Percentiles rank a stretch among this genome's conserved stretches.
Conservation (phyloP, 2,329 filamentous ascomycete species). For the Didymellaceae sp. region DNA sequence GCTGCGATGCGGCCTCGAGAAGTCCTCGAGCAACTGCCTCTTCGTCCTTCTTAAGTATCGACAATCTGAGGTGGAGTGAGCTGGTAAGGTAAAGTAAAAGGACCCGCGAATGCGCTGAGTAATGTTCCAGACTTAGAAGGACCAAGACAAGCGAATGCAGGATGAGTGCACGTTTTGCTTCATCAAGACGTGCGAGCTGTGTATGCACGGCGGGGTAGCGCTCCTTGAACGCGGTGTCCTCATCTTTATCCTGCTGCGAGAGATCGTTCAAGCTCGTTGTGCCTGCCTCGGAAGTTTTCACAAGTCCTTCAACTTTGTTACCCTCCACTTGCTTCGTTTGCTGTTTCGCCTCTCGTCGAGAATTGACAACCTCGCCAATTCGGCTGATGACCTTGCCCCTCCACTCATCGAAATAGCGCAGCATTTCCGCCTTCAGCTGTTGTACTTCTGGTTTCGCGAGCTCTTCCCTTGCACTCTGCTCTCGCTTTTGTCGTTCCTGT, state of each 20-base stretch:
- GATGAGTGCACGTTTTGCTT: constrained; percentile 70
- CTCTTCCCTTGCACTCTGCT: constrained; percentile 54
- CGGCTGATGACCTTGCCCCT: constrained; percentile 72
- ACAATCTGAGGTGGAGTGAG: constrained; percentile 71
- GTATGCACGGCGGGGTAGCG: constrained; percentile 52
- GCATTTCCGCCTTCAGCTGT: constrained; percentile 72
- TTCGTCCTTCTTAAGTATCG: constrained; percentile 73
- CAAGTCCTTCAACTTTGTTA: constrained; percentile 26
- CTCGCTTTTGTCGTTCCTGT: constrained; percentile 39
- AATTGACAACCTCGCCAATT: constrained; percentile 68
- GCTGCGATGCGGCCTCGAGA: constrained; percentile 71
- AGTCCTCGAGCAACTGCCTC: constrained; percentile 76
- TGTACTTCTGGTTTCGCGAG: constrained; percentile 59
- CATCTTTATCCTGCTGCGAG: constrained; percentile 38
- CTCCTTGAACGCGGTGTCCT: constrained; percentile 49
- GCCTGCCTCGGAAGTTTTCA: constrained; percentile 39
- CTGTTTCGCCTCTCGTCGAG: constrained; percentile 42
- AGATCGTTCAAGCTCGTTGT: constrained; percentile 36
- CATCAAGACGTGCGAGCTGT: constrained; percentile 61
- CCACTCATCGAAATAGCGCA: constrained; percentile 83
- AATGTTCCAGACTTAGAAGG: constrained; percentile 77
- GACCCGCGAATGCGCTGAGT: constrained; percentile 74
- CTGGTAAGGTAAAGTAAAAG: constrained; percentile 73
- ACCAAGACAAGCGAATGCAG: constrained; percentile 76
- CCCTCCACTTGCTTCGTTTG: constrained; percentile 35